Base-by-base conservation (phyloP, 2,329 filamentous ascomycete species). In the Lizonia empirigonia region DNA sequence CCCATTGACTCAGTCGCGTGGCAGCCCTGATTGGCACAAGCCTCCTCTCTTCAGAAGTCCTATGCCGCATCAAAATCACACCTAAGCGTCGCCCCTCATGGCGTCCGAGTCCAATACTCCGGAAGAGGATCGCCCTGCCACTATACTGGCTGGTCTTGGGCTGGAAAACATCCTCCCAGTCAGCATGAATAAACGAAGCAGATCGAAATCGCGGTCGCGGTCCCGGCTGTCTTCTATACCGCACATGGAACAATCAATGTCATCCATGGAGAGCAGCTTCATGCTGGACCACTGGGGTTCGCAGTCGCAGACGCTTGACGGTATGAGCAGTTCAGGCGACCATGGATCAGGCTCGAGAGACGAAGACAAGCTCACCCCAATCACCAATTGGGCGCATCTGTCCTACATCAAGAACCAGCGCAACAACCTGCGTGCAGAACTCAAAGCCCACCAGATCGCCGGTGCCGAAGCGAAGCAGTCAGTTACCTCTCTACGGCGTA, bases 301-400 rank as follows among this genome's bases (percentile, higher is more conserved):
- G 24, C 59, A 52, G 24, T 48, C 57, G 59, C 42, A 60, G 38
- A 37, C 55, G 40, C 18, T 51, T 35, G 27, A 33, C 16, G 24
- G 54, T 37, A 35, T 56, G 6, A 58, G 53, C 32, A 45, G 50
- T 30, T 44, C 55, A 33, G 54, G 60, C 15, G 45, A 33, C 2
- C 48, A 50, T 30, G 41, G 51, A 13, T 50, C 48, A 19, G 20
- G 41, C 52, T 30, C 56, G 53, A 61, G 54, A 18, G 58, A 61
- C 26, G 63, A 66, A 24, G 62, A 64, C 19, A 52, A 50, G 10
- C 58, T 68, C 15, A 58, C 59, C 4, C 64, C 67, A 7, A 65
- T 73, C 36, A 63, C 69, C n/a, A 71, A 71, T 26, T 70, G 64
- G 69, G 69, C 70, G 18, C 69, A 73, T 52, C 54, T 73, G 13